Conservation (phyloP, 2,329 filamentous ascomycete species). For the Coniochaeta ligniaria region DNA sequence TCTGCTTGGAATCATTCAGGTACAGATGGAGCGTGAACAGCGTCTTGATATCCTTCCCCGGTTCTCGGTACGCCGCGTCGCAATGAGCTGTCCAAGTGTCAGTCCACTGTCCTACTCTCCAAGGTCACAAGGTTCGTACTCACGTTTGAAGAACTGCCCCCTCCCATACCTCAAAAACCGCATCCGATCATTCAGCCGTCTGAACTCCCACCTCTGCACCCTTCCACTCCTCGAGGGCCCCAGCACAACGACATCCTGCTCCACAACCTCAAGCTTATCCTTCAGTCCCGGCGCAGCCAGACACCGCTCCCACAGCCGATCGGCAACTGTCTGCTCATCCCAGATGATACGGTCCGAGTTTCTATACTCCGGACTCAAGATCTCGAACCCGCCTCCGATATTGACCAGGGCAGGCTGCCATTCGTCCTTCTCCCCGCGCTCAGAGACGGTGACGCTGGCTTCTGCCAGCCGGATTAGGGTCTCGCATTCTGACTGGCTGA, state of each 20-base stretch:
- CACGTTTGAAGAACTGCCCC: constrained; percentile 64
- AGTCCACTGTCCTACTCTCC: not conserved
- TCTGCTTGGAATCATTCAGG: constrained; percentile 40
- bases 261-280: constrained; percentile 28
- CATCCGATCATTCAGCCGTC: constrained; percentile 62
- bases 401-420: constrained; percentile 69
- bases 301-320: constrained; percentile 57
- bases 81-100: constrained; percentile 47
- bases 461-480: constrained; percentile 44
- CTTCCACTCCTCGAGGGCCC: constrained; percentile 24
- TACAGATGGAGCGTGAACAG: constrained; percentile 52
- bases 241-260: constrained; percentile 18
- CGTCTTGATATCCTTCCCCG: constrained; percentile 32
- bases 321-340: constrained; percentile 56
- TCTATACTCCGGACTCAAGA: constrained; percentile 48
- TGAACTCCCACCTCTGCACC: constrained; percentile 31
- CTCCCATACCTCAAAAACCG: constrained; percentile 66
- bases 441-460: constrained; percentile 38
- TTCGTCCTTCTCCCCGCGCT: constrained; percentile 15
- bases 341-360: constrained; percentile 74
- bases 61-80: constrained; percentile 56
- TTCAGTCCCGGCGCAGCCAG: constrained; percentile 29
- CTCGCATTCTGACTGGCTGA: constrained; percentile 56
- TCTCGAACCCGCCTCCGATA: constrained; percentile 53
- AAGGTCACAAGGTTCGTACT: constrained; percentile 17